Evolutionary conservation across 2,329 filamentous ascomycete species (phyloP).

Genomic region (Phaeosphaeriaceae sp.): DNA sequence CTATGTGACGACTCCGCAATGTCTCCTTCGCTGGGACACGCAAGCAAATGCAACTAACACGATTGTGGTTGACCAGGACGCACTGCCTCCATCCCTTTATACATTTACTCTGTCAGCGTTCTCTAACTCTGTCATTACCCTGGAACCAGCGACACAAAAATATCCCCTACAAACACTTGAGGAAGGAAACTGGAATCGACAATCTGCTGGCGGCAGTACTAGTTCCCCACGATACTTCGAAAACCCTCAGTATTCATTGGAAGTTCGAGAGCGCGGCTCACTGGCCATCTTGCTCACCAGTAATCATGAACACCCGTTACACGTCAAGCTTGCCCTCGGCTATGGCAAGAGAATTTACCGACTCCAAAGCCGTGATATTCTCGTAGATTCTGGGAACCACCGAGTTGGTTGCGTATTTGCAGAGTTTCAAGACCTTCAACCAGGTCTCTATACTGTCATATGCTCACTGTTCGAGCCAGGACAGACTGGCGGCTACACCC

Average conservation of each 20-base stretch:
- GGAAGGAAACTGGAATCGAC: slow-evolving; percentile 73
- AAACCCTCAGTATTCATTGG: slow-evolving; percentile 85
- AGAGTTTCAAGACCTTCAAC: slow-evolving; percentile 64
- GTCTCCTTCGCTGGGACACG: slow-evolving; percentile 75
- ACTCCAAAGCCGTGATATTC: slow-evolving; percentile 76
- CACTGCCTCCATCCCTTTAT: slow-evolving; percentile 74
- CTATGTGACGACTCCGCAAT: slow-evolving; percentile 95
- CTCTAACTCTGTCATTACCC: slow-evolving; percentile 66
- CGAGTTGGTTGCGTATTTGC: slow-evolving; percentile 77
- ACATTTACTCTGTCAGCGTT: slow-evolving; percentile 89
- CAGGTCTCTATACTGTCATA: slow-evolving; percentile 83
- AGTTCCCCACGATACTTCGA: slow-evolving; percentile 76
- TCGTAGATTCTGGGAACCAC: slow-evolving; percentile 87
- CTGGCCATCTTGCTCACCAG: slow-evolving; percentile 78
- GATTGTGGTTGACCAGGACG: slow-evolving; percentile 78
- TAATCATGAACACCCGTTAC: slow-evolving; percentile 72
- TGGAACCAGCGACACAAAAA: slow-evolving; percentile 67
- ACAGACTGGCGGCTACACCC: slow-evolving; percentile 74
- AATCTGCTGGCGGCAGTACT: slow-evolving; percentile 84
- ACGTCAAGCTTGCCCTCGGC: slow-evolving; percentile 84
- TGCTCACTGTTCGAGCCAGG: slow-evolving; percentile 89
- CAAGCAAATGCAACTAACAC: slow-evolving; percentile 61
- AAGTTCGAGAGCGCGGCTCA: slow-evolving; percentile 62
- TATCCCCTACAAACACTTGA: slow-evolving; percentile 67
- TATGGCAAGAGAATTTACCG: slow-evolving; percentile 72